Evolutionary conservation across 495 filamentous ascomycete species (phyloP).

Genomic region (Penicillium atrosanguineum): DNA sequence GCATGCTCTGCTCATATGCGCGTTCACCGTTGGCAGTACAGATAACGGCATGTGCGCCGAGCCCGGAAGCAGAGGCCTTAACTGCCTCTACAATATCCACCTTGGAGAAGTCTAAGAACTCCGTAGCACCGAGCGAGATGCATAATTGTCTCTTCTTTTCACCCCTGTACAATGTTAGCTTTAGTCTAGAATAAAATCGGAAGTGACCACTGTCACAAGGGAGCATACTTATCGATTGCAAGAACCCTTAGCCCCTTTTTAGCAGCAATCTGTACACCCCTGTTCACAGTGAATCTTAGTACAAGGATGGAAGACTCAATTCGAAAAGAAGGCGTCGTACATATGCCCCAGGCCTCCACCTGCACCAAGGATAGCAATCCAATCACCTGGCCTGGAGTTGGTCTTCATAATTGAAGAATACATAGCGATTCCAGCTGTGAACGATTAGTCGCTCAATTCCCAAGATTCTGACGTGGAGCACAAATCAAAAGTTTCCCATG

Average conservation of each 20-base stretch:
- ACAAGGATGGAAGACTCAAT: neutral
- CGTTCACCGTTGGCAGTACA: slow-evolving; percentile 40
- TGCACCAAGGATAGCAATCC: slow-evolving; percentile 41
- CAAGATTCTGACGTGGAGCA: neutral
- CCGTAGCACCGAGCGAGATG: slow-evolving; percentile 35
- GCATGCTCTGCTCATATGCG: slow-evolving; percentile 42
- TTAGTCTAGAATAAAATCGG: neutral
- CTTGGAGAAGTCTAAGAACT: slow-evolving; percentile 40
- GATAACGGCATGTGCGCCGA: slow-evolving; percentile 46
- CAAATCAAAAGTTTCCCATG: neutral
- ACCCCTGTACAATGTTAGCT: slow-evolving; percentile 22
- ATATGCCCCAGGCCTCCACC: slow-evolving; percentile 47
- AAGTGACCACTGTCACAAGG: neutral
- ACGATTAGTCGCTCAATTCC: neutral
- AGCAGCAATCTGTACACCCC: slow-evolving; percentile 44
- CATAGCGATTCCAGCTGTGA: slow-evolving; percentile 43
- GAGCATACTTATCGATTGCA: slow-evolving; percentile 39
- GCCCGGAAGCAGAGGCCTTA: slow-evolving; percentile 30
- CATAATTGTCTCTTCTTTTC: slow-evolving; percentile 41
- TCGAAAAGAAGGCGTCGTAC: slow-evolving; percentile 10
- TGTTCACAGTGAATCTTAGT: neutral
- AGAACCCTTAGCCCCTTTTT: slow-evolving; percentile 42
- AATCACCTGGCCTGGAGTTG: slow-evolving; percentile 39
- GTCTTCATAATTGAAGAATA: slow-evolving; percentile 48
- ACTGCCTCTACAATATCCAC: slow-evolving; percentile 36